Conservation (phyloP, 257 asterid genomes). For the Ilex aquifolium region DNA sequence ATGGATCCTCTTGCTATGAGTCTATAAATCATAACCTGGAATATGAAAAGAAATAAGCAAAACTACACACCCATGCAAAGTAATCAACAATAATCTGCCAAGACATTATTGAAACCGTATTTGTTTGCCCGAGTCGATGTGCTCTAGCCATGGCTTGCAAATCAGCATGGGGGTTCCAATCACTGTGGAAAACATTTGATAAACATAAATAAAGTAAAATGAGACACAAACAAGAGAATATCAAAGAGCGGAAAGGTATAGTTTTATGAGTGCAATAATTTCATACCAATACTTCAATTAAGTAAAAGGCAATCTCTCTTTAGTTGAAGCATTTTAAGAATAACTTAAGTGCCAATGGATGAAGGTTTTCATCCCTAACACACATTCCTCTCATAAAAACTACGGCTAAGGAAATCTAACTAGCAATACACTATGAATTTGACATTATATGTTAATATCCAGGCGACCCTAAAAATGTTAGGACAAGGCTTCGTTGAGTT, state of each 20-base stretch:
- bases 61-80: slow-evolving; percentile 12
- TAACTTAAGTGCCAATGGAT: no score
- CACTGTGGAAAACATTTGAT: slow-evolving; percentile 51
- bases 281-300: neutral
- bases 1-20: slow-evolving; percentile 85
- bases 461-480: no score
- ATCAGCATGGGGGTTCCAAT: slow-evolving; percentile 99
- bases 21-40: slow-evolving; percentile 95
- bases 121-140: slow-evolving; percentile 98
- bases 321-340: no score
- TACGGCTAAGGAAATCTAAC: no score
- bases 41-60: slow-evolving; percentile 10
- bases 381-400: no score
- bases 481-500: no score
- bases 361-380: no score
- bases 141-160: slow-evolving; percentile 99
- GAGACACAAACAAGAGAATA: neutral
- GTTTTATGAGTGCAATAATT: neutral
- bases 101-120: slow-evolving; percentile 48
- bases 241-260: neutral
- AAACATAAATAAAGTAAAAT: slow-evolving; percentile 13
- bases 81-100: slow-evolving; percentile 11
- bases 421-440: no score
- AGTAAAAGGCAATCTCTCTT: no score
- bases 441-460: no score